Evolutionary conservation across 495 filamentous ascomycete genomes (phyloP).

Genomic region (Penicillium steckii): DNA sequence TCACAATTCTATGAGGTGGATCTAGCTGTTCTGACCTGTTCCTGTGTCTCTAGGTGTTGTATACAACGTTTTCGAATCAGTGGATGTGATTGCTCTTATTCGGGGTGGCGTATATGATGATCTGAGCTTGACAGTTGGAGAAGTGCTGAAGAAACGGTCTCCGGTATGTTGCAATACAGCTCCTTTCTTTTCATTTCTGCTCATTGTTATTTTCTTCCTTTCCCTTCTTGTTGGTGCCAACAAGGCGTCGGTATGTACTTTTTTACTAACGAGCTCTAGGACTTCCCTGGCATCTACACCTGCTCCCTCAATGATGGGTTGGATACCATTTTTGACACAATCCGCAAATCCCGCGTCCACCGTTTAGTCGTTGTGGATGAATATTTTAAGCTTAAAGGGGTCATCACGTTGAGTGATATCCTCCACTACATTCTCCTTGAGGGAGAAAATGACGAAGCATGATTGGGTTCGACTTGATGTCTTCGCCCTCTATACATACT

Average conservation of each 20-base stretch:
- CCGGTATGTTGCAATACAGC: constrained; percentile 50
- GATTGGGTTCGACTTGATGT: constrained; percentile 15
- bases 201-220: not conserved
- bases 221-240: too few species aligned
- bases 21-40: not conserved
- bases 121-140: constrained; percentile 79
- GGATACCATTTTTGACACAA: constrained; percentile 94
- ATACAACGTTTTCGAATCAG: constrained; percentile 95
- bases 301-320: constrained; percentile 89
- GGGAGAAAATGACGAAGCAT: constrained; percentile 60
- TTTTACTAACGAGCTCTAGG: constrained; percentile 46
- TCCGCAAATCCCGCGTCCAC: constrained; percentile 91
- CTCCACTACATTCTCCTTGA: constrained; percentile 90
- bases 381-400: constrained; percentile 75
- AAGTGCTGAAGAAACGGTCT: constrained; percentile 82
- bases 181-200: not conserved
- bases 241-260: too few species aligned
- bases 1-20: too few species aligned
- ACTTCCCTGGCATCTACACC: constrained; percentile 95
- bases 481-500: constrained; percentile 26
- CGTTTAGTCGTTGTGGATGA: constrained; percentile 91
- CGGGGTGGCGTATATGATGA: constrained; percentile 93
- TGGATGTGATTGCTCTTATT: constrained; percentile 95
- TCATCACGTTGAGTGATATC: constrained; percentile 95
- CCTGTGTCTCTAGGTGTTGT: constrained; percentile 56